phyloP scores from a whole-genome alignment of 2,329 filamentous ascomycete species.

The Fusarium austroafricanum region DNA sequence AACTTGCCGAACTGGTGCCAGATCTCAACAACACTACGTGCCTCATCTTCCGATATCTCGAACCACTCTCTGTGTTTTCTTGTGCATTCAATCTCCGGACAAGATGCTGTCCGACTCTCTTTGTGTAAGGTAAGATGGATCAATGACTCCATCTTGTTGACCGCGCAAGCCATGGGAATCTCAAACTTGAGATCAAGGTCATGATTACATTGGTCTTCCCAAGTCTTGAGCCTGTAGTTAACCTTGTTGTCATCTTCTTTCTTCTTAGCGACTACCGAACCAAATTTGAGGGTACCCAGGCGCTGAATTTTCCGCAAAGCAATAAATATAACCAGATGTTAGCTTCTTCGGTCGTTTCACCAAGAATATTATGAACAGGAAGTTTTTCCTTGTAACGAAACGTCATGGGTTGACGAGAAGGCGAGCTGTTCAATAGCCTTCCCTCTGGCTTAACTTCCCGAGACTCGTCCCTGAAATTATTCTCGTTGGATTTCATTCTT shows the following conservation, averaged over 20 bases:
- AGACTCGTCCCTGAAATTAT: too few species aligned
- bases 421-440: background rate
- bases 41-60: background rate
- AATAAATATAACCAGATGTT: slow-evolving; percentile 11
- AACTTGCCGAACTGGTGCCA: slow-evolving; percentile 13
- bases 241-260: background rate
- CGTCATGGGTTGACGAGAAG: background rate
- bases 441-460: background rate
- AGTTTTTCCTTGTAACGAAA: background rate
- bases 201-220: background rate
- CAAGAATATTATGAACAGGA: background rate
- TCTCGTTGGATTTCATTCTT: background rate
- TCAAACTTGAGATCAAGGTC: background rate
- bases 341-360: accelerated
- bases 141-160: background rate
- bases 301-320: slow-evolving; percentile 8
- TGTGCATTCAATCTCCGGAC: background rate
- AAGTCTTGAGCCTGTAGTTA: accelerated
- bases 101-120: background rate
- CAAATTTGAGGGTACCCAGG: slow-evolving; percentile 27
- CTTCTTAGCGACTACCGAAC: too few species aligned
- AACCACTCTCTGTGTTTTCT: slow-evolving; percentile 20
- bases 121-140: slow-evolving; percentile 7
- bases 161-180: background rate
- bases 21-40: background rate